These are phyloP conservation scores for Rhodotorula glutinis DNA, from an alignment of 1,284 basidiomycete genomes.

Conservation along the genomic window DNA sequence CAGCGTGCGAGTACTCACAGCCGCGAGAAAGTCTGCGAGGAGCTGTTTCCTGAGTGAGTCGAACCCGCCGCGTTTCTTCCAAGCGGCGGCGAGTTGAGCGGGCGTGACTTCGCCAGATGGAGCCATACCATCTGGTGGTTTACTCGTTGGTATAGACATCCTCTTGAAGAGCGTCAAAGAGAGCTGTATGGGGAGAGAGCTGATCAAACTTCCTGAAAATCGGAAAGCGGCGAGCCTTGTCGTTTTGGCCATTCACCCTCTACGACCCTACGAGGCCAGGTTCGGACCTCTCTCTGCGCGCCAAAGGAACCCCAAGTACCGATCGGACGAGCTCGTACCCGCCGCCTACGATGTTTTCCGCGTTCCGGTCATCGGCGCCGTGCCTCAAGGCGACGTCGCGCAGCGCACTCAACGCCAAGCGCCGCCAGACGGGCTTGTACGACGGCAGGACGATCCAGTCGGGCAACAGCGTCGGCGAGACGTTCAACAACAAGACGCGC, in stretches of 20 bases:
- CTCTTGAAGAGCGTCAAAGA: neutral
- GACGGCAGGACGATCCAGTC: constrained; percentile 73
- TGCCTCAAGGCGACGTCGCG: constrained; percentile 37
- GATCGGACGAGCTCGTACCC: neutral
- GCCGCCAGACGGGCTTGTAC: constrained; percentile 55
- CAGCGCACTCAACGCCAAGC: constrained; percentile 28
- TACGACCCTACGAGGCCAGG: too few relatives aligned
- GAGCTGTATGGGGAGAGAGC: neutral
- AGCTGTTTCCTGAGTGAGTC: constrained; percentile 26
- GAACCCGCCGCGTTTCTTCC: constrained; percentile 23
- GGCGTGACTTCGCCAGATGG: constrained; percentile 12
- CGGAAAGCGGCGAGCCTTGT: too few relatives aligned
- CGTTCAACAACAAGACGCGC: constrained; percentile 83
- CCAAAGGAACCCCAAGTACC: neutral
- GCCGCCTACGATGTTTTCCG: neutral
- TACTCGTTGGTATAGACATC: neutral
- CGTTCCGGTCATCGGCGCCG: constrained; percentile 13
- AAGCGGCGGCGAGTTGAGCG: constrained; percentile 12
- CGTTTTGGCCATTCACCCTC: too few relatives aligned
- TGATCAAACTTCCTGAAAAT: too few relatives aligned
- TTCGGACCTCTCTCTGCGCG: too few relatives aligned
- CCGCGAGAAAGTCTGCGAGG: constrained; percentile 20
- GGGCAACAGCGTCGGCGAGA: constrained; percentile 84
- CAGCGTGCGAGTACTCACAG: neutral
- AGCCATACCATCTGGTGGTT: neutral